Evolutionary conservation across 257 asterid species (phyloP).

Genomic region (Mentha longifolia): DNA sequence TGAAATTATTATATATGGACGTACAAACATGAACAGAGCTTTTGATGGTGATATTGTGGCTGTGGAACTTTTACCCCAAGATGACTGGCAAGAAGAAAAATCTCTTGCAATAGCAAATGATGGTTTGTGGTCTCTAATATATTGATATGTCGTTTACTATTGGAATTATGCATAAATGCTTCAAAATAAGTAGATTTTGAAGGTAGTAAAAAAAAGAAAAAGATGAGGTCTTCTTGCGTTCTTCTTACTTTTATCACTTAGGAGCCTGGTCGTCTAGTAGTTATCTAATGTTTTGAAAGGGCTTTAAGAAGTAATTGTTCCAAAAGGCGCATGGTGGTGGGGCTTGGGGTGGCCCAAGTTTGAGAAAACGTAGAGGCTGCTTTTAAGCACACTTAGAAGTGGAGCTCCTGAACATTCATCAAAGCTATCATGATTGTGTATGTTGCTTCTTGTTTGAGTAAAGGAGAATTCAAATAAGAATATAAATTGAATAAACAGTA

Average conservation of each 20-base stretch:
- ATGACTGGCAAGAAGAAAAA: conserved; percentile 86
- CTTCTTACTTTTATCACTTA: too few relatives aligned
- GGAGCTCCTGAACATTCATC: neutral
- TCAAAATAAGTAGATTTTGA: conserved; percentile 9
- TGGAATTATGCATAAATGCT: conserved; percentile 7
- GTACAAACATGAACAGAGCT: conserved; percentile 92
- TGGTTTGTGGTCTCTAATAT: conserved; percentile 51
- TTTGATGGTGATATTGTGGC: conserved; percentile 98
- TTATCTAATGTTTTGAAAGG: conserved; percentile 16
- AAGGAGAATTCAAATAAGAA: too few relatives aligned
- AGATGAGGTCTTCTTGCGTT: too few relatives aligned
- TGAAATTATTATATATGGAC: conserved; percentile 87
- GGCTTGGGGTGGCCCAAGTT: neutral
- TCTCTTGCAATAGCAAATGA: conserved; percentile 78
- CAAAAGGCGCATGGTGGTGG: neutral
- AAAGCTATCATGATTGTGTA: neutral
- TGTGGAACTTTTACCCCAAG: conserved; percentile 90
- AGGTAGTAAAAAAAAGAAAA: too few relatives aligned
- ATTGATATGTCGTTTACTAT: conserved; percentile 2
- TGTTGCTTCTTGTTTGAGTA: neutral
- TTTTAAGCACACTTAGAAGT: neutral
- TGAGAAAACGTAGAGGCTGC: neutral
- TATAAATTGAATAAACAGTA: too few relatives aligned
- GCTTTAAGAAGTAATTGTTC: conserved; percentile 7
- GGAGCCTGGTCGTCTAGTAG: conserved; percentile 3